phyloP scores from a whole-genome alignment of 2,329 filamentous ascomycete species.

The Fusarium secorum region DNA sequence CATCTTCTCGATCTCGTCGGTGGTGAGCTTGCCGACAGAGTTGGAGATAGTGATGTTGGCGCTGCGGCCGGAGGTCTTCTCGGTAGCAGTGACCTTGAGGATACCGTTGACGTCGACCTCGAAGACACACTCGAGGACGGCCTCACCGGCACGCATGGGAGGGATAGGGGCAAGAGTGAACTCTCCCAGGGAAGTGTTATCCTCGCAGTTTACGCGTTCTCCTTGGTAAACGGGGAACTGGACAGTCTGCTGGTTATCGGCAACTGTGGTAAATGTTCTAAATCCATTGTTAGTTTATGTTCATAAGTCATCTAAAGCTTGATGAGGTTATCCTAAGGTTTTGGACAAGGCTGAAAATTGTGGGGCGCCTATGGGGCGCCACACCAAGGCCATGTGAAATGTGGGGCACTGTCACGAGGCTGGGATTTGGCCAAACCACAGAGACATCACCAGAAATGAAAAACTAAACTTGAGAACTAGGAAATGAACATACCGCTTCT shows the following conservation, averaged over 20 bases:
- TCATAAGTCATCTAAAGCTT: neutral
- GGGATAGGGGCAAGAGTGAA: conserved; percentile 92
- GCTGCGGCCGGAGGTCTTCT: conserved; percentile 97
- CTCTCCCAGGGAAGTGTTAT: conserved; percentile 97
- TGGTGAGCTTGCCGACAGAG: conserved; percentile 98
- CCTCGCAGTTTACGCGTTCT: conserved; percentile 96
- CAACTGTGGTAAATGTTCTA: conserved; percentile 85
- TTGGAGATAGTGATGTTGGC: conserved; percentile 99
- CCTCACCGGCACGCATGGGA: conserved; percentile 92
- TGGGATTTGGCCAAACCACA: neutral
- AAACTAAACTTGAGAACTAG: neutral
- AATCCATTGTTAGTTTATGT: neutral
- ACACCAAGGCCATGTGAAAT: neutral
- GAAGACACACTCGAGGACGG: conserved; percentile 96
- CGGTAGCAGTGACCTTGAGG: conserved; percentile 97
- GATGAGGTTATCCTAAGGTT: neutral
- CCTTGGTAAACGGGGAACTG: conserved; percentile 92
- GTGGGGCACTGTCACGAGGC: neutral
- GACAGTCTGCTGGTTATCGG: conserved; percentile 70
- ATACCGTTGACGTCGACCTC: conserved; percentile 99
- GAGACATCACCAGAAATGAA: neutral
- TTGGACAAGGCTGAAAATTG: neutral
- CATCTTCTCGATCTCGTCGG: conserved; percentile 96
- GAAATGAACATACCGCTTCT: conserved; percentile 63
- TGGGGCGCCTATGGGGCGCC: neutral